Conservation (phyloP, 2,329 filamentous ascomycete species). For the Lachnellula subtilissima region DNA sequence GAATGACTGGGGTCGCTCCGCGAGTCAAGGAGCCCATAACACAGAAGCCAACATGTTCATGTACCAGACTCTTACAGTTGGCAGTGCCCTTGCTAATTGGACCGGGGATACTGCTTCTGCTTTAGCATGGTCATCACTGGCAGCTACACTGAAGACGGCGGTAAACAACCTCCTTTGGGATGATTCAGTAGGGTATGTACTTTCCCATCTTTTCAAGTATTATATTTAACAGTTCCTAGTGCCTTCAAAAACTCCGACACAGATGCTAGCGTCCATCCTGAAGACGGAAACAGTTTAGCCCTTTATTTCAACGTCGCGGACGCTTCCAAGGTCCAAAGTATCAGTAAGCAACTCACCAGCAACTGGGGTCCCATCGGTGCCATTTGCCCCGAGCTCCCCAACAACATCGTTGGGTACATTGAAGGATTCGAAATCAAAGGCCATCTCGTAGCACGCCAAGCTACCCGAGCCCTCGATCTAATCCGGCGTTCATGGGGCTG, state of each 20-base stretch:
- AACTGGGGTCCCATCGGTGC: conserved; percentile 52
- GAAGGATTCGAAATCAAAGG: conserved; percentile 55
- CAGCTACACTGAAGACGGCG: conserved; percentile 16
- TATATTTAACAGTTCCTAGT: conserved; percentile 18
- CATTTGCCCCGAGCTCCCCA: conserved; percentile 50
- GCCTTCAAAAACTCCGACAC: conserved; percentile 35
- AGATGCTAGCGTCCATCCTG: conserved; percentile 51
- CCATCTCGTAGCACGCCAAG: conserved; percentile 44
- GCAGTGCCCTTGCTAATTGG: conserved; percentile 40
- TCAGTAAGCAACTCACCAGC: conserved; percentile 23
- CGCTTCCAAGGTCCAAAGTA: conserved; percentile 35
- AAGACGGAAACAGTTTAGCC: conserved; percentile 56
- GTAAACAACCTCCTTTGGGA: conserved; percentile 23
- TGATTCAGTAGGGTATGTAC: conserved; percentile 18
- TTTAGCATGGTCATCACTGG: conserved; percentile 13
- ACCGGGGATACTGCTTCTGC: conserved; percentile 26
- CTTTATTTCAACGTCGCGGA: conserved; percentile 32
- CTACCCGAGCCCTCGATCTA: conserved; percentile 49
- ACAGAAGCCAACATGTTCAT: conserved; percentile 29
- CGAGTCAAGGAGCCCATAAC: conserved; percentile 26
- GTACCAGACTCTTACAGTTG: conserved; percentile 45
- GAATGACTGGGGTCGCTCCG: conserved; percentile 27
- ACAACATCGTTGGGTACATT: conserved; percentile 55
- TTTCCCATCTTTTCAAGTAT: neutral
- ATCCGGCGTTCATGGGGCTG: conserved; percentile 55